Conservation (phyloP, 768 basidiomycete species). For the Tremella fuciformis region DNA sequence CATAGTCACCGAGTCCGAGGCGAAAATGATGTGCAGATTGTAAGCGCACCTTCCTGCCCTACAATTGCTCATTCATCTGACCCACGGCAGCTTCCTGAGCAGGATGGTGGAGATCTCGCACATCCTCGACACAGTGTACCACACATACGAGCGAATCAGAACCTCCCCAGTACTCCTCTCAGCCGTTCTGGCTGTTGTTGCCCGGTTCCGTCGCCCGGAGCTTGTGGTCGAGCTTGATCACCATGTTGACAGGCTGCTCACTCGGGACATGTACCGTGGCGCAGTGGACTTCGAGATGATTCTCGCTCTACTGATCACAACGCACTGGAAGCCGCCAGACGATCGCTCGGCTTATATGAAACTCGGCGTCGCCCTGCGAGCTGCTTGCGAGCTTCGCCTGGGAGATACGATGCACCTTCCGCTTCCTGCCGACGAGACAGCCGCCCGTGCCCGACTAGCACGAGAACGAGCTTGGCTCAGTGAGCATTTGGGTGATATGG, state of each 20-base stretch:
- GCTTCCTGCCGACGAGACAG: not conserved
- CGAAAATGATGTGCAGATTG: not conserved
- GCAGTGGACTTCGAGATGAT: not conserved
- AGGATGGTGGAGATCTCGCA: not conserved
- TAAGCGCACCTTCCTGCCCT: not conserved
- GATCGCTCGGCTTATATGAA: conserved; percentile 2
- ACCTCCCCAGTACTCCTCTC: conserved; percentile 2
- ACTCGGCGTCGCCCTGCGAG: conserved; percentile 1
- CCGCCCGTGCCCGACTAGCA: not conserved
- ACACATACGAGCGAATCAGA: not conserved
- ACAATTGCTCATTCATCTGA: too few relatives aligned
- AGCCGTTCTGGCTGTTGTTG: not conserved
- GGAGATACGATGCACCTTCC: not conserved
- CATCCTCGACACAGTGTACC: conserved; percentile 6
- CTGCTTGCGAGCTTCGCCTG: not conserved
- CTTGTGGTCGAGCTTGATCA: not conserved
- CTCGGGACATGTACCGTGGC: not conserved
- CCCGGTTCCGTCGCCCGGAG: conserved; percentile 1
- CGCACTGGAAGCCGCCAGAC: conserved; percentile 3
- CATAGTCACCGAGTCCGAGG: not conserved
- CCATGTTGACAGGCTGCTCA: not conserved
- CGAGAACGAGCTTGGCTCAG: not conserved
- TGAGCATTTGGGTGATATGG: not conserved
- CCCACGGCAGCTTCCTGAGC: not conserved
- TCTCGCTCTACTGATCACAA: not conserved